Evolutionary conservation across 1,284 basidiomycete species (phyloP).

Genomic region (Puccinia polysora): DNA sequence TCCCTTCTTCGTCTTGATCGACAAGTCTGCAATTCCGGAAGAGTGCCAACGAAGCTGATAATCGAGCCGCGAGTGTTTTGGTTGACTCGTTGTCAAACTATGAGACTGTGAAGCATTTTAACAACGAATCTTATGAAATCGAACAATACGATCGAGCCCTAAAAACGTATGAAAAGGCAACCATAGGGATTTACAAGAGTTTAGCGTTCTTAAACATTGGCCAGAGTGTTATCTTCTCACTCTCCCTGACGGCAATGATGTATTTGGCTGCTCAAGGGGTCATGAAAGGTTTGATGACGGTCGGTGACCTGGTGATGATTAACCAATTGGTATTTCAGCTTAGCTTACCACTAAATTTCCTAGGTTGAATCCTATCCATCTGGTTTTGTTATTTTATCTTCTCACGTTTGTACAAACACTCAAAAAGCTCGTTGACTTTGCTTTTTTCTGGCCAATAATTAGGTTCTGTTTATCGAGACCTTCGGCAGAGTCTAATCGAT

Average conservation of each 20-base stretch:
- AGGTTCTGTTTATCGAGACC: conserved; percentile 44
- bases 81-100: conserved; percentile 40
- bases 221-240: conserved; percentile 39
- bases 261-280: conserved; percentile 42
- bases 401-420: too few species aligned
- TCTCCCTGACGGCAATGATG: conserved; percentile 43
- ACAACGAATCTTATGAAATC: conserved; percentile 40
- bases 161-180: conserved; percentile 32
- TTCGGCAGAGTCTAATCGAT: conserved; percentile 43
- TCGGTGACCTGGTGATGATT: conserved; percentile 42
- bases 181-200: conserved; percentile 39
- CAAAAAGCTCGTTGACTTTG: too few species aligned
- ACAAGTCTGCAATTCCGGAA: conserved; percentile 42
- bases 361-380: too few species aligned
- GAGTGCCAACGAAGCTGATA: conserved; percentile 40
- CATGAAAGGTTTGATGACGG: conserved; percentile 39
- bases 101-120: conserved; percentile 43
- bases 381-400: too few species aligned
- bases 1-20: neutral
- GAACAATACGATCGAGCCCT: conserved; percentile 41
- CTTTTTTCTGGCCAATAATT: neutral
- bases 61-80: conserved; percentile 29
- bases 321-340: conserved; percentile 44
- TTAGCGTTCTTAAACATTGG: conserved; percentile 38
- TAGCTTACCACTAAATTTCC: conserved; percentile 38